Conservation (phyloP, 306 rosid species). For the Castanea sativa region DNA sequence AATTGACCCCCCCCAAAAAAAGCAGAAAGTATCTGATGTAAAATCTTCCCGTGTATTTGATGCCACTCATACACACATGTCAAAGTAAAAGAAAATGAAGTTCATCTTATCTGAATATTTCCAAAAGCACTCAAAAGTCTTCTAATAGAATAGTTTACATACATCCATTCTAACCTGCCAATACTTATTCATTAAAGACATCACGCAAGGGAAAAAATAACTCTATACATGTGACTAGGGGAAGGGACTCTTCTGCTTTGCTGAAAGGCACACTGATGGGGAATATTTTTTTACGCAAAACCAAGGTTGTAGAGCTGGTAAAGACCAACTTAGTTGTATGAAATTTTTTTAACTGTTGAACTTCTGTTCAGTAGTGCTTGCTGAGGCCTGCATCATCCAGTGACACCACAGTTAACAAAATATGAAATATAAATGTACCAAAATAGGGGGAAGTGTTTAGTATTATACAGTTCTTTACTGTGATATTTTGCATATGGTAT, state of each 20-base stretch:
- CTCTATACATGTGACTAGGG: constrained; percentile 61
- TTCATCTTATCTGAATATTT: constrained; percentile 38
- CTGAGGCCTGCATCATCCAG: constrained; percentile 55
- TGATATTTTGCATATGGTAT: too few relatives aligned
- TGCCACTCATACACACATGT: background rate
- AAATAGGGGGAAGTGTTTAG: background rate
- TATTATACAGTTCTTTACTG: background rate
- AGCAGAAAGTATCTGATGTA: background rate
- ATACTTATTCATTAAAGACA: constrained; percentile 35
- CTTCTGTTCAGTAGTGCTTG: constrained; percentile 70
- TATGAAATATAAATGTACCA: background rate
- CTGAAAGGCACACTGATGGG: constrained; percentile 26
- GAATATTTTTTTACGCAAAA: constrained; percentile 35
- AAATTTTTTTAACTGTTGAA: constrained; percentile 44
- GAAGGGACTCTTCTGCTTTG: constrained; percentile 32
- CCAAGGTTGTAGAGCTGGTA: constrained; percentile 33
- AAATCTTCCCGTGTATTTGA: background rate
- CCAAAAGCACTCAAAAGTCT: constrained; percentile 39
- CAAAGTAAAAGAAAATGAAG: constrained; percentile 18
- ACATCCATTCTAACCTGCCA: constrained; percentile 36
- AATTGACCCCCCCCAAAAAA: background rate
- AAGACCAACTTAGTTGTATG: constrained; percentile 26
- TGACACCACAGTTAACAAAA: constrained; percentile 12
- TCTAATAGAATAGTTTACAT: constrained; percentile 34
- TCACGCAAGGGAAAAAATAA: constrained; percentile 49